Evolutionary conservation across 176 grass and related monocot genomes (phyloP).

Genomic region (Dactylis glomerata): DNA sequence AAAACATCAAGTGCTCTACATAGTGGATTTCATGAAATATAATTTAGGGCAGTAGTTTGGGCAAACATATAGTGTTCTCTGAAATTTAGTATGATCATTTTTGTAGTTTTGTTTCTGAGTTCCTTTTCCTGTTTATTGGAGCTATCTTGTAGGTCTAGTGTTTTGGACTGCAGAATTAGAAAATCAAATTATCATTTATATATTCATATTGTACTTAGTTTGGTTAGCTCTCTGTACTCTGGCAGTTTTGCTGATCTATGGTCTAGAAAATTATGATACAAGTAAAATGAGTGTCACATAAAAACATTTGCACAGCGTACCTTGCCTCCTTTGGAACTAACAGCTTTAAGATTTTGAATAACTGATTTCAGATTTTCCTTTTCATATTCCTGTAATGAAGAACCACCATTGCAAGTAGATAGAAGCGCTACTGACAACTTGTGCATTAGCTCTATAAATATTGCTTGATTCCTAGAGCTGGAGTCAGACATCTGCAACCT

Average conservation of each 20-base stretch:
- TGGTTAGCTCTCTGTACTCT: neutral
- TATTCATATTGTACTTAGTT: neutral
- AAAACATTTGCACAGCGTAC: conserved; percentile 36
- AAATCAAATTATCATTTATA: neutral
- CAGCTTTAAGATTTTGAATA: conserved; percentile 60
- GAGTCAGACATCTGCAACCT: conserved; percentile 30
- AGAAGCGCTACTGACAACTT: conserved; percentile 50
- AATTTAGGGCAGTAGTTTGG: neutral
- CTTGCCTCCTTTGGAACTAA: conserved; percentile 47
- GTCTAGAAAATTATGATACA: neutral
- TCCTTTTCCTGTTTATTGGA: neutral
- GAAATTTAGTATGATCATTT: neutral
- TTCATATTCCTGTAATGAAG: conserved; percentile 48
- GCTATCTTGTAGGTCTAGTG: neutral
- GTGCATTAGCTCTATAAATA: conserved; percentile 55
- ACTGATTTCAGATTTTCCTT: conserved; percentile 44
- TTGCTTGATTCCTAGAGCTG: conserved; percentile 10
- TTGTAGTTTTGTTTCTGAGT: neutral
- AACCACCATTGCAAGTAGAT: conserved; percentile 38
- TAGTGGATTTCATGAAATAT: neutral
- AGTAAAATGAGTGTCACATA: neutral
- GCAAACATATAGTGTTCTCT: neutral
- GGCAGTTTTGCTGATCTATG: neutral
- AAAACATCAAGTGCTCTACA: neutral
- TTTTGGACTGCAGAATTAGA: neutral